Conservation (phyloP, 306 rosid species). For the Glycyrrhiza uralensis region DNA sequence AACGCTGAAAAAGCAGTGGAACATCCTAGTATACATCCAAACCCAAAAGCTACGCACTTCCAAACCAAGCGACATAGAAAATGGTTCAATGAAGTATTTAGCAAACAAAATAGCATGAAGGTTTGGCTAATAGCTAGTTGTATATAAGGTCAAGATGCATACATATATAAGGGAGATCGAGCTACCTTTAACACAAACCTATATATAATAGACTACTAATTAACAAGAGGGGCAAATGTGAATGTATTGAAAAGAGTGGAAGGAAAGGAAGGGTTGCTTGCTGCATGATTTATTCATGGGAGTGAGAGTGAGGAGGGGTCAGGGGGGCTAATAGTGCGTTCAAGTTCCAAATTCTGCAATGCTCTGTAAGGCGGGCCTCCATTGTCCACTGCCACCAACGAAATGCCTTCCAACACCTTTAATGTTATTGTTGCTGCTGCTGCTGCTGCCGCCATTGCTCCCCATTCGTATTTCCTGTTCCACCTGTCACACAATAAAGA, state of each 20-base stretch:
- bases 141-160: background rate
- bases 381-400: slow-evolving; percentile 63
- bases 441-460: slow-evolving; percentile 36
- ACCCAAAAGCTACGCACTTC: background rate
- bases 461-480: slow-evolving; percentile 46
- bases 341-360: slow-evolving; percentile 82
- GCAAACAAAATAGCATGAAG: background rate
- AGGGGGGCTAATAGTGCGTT: slow-evolving; percentile 19
- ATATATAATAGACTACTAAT: background rate
- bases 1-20: background rate
- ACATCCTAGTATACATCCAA: background rate
- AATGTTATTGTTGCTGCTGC: slow-evolving; percentile 9
- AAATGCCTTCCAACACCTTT: slow-evolving; percentile 51
- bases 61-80: background rate
- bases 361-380: slow-evolving; percentile 96
- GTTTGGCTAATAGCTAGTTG: slow-evolving; percentile 15
- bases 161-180: background rate
- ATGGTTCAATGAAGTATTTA: background rate
- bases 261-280: background rate
- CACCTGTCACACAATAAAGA: slow-evolving; percentile 30
- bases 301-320: background rate
- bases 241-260: slow-evolving; percentile 19
- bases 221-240: background rate
- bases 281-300: slow-evolving; percentile 20
- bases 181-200: slow-evolving; percentile 29